These are phyloP conservation scores for Yamadazyma pseudoaaseri DNA, from an alignment of 1,139 yeast species.

Conservation along the genomic window DNA sequence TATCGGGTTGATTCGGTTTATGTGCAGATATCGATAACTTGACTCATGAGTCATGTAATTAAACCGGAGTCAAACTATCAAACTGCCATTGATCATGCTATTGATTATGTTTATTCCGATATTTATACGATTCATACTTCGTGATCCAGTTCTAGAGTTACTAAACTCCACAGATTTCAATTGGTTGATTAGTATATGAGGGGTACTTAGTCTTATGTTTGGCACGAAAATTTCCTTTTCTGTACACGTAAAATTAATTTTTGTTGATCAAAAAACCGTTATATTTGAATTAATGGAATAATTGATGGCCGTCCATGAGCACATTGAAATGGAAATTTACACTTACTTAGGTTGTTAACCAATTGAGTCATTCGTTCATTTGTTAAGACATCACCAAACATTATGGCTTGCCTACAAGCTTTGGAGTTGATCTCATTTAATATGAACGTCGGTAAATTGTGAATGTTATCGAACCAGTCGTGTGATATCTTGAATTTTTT, in stretches of 20 bases:
- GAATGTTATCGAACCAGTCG: slow-evolving; percentile 18
- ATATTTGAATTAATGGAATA: slow-evolving; percentile 42
- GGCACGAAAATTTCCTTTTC: neutral
- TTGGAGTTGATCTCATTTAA: slow-evolving; percentile 53
- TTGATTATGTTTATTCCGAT: too few relatives aligned
- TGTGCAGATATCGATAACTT: neutral
- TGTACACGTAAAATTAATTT: neutral
- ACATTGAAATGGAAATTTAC: slow-evolving; percentile 71
- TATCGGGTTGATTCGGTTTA: slow-evolving; percentile 1
- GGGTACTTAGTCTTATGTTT: neutral
- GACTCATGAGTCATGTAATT: slow-evolving; percentile 5
- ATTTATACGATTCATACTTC: too few relatives aligned
- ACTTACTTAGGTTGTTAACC: slow-evolving; percentile 39
- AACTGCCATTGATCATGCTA: too few relatives aligned
- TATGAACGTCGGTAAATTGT: slow-evolving; percentile 47
- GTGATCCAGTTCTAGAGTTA: neutral
- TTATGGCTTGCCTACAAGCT: slow-evolving; percentile 72
- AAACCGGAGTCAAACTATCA: neutral
- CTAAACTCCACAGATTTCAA: neutral
- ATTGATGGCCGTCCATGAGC: slow-evolving; percentile 87
- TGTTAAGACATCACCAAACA: slow-evolving; percentile 63
- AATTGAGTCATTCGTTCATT: slow-evolving; percentile 43
- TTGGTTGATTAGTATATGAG: neutral
- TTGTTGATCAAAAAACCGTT: neutral
- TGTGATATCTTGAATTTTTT: slow-evolving; percentile 8